Base-by-base conservation (phyloP, 164 flowering plant species). In the Aristolochia contorta region DNA sequence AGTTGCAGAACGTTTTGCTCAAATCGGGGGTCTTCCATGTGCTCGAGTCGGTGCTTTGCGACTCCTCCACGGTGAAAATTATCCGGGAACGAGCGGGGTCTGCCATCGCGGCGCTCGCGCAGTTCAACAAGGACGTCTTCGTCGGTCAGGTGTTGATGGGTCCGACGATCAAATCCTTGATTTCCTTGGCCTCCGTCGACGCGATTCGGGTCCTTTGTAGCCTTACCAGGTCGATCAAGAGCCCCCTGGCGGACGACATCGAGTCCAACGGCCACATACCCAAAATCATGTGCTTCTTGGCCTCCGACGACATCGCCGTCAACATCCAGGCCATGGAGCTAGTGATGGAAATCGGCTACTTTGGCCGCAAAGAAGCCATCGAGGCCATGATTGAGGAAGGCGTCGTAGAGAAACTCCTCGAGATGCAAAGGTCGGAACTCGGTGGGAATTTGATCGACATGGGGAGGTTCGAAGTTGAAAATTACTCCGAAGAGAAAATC, bases 81-180 rank as follows among this genome's bases (percentile, higher is more conserved):
- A 56, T 90, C 1, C 66, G 88, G 45, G 97, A 88, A 48, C 65
- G 58, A 21, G 59, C 78, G 2, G 96, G 83, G 7, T 67, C 65
- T n/a, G 79, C 72, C 7, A 61, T 88, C 6, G 78, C 76, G 4
- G 82, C 78, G 1, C 48, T 93, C 60, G 84, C 88, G 18, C 62
- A 67, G 19, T 93, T 86, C 83, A 93, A 93, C 79, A 88, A 85
- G 69, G 90, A 87, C 65, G 97, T 93, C 4, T 93, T 93, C 67
- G 97, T 93, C 8, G 95, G 92, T 16, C 73, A 83, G 58, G 86
- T 90, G 1, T 47, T 77, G 56, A 82, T 85, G 81, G 89, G 89
- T 27, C 75, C 66, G 15, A 72, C 80, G 2, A 54, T 79, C 19
- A 67, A 69, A n/a, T 77, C 85, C 0, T 64, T 93, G 15, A 60